Conservation (phyloP, 192 early-diverging fungal genomes). For the Backusella australiensis region DNA sequence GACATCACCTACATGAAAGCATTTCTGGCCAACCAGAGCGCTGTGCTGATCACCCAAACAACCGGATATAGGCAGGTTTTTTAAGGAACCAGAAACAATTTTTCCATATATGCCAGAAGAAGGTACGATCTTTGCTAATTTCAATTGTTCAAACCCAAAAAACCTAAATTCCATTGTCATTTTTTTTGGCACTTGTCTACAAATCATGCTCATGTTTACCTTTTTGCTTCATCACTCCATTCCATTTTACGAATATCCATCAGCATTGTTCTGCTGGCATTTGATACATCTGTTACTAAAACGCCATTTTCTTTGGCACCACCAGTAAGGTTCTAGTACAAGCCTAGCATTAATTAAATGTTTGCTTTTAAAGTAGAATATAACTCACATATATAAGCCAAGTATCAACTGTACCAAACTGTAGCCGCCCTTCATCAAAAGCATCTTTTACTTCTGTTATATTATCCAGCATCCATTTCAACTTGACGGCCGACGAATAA, state of each 20-base stretch:
- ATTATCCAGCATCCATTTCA: slow-evolving; percentile 92
- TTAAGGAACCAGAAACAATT: slow-evolving; percentile 54
- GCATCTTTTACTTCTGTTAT: slow-evolving; percentile 68
- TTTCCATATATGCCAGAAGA: slow-evolving; percentile 79
- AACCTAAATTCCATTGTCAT: slow-evolving; percentile 25
- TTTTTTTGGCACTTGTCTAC: background rate
- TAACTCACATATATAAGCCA: slow-evolving; percentile 84
- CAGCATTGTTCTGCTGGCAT: slow-evolving; percentile 91
- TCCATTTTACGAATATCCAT: slow-evolving; percentile 82
- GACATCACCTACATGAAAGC: slow-evolving; percentile 78
- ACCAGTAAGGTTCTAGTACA: slow-evolving; percentile 77
- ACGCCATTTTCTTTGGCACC: slow-evolving; percentile 55
- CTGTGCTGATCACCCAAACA: slow-evolving; percentile 95
- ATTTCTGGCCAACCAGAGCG: slow-evolving; percentile 92
- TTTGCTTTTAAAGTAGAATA: background rate
- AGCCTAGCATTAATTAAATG: background rate
- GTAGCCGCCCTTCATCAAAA: slow-evolving; percentile 64
- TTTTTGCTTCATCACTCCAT: slow-evolving; percentile 75
- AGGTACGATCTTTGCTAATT: slow-evolving; percentile 79
- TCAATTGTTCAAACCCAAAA: slow-evolving; percentile 43
- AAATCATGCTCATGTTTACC: background rate
- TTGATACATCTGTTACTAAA: slow-evolving; percentile 90
- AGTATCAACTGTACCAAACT: slow-evolving; percentile 91
- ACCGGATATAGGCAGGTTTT: slow-evolving; percentile 77
- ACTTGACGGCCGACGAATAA: slow-evolving; percentile 92